Conservation (phyloP, 768 basidiomycete species). For the Jaapia argillacea region DNA sequence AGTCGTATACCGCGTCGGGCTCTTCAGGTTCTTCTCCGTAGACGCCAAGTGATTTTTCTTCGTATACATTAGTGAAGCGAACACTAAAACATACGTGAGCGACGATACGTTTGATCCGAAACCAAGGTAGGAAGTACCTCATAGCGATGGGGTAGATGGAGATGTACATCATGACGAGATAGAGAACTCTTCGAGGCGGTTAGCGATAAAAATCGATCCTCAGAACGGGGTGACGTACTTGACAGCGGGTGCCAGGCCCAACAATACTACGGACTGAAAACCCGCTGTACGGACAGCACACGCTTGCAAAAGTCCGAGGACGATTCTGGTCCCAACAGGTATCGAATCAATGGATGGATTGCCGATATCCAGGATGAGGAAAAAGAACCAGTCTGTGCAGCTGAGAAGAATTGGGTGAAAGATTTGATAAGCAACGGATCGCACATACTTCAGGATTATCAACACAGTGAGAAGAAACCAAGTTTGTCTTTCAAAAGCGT, state of each 20-base stretch:
- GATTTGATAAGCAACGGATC: neutral
- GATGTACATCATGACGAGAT: constrained; percentile 92
- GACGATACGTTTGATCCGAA: no score
- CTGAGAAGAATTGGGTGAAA: no score
- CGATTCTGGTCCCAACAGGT: constrained; percentile 58
- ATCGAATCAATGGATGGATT: constrained; percentile 59
- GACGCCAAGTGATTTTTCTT: constrained; percentile 40
- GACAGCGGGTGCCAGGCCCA: constrained; percentile 75
- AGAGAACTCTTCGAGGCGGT: constrained; percentile 60
- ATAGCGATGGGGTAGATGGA: constrained; percentile 53
- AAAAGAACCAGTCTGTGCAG: constrained; percentile 79
- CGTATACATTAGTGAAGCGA: constrained; percentile 38
- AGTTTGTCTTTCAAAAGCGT: no score
- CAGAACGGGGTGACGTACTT: constrained; percentile 45
- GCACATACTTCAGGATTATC: constrained; percentile 51
- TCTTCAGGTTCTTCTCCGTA: constrained; percentile 30
- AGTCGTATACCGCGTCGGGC: constrained; percentile 19
- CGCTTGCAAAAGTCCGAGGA: constrained; percentile 72
- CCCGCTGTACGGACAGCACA: constrained; percentile 84
- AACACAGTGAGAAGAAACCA: constrained; percentile 79
- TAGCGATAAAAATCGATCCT: constrained; percentile 9
- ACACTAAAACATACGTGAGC: constrained; percentile 21
- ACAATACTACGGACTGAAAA: constrained; percentile 65
- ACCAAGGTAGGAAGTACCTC: no score
- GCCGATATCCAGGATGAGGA: constrained; percentile 82